Evolutionary conservation across 306 rosid species (phyloP).

Genomic region (Inga oerstediana): DNA sequence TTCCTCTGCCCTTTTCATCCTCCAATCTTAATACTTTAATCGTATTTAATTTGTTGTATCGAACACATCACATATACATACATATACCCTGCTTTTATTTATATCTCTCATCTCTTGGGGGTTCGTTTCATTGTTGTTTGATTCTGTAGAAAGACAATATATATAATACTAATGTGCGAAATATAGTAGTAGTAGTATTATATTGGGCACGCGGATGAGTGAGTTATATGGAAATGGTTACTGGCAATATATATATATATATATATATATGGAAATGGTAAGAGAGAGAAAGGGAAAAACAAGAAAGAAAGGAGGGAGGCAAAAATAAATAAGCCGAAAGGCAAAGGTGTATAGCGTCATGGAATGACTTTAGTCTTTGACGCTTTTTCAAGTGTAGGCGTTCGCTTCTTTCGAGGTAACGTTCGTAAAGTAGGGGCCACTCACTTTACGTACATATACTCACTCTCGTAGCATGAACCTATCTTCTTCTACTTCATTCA

Average conservation of each 20-base stretch:
- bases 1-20: conserved; percentile 12
- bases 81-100: neutral
- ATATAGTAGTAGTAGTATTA: neutral
- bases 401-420: conserved; percentile 42
- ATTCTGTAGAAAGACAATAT: conserved; percentile 39
- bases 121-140: conserved; percentile 37
- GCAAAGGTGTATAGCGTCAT: conserved; percentile 39
- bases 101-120: neutral
- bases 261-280: too few species aligned
- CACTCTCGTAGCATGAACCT: neutral
- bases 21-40: neutral
- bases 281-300: neutral
- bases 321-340: conserved; percentile 48
- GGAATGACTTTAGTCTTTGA: conserved; percentile 35
- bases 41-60: neutral
- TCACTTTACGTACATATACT: neutral
- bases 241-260: too few species aligned
- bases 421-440: conserved; percentile 28
- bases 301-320: neutral
- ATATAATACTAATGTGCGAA: neutral
- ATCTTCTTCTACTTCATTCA: neutral
- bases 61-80: neutral
- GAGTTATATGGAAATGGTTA: too few species aligned
- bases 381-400: conserved; percentile 45
- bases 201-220: neutral